Base-by-base conservation (phyloP, 768 basidiomycete genomes). In the Xerocomus brunneocitrinus region DNA sequence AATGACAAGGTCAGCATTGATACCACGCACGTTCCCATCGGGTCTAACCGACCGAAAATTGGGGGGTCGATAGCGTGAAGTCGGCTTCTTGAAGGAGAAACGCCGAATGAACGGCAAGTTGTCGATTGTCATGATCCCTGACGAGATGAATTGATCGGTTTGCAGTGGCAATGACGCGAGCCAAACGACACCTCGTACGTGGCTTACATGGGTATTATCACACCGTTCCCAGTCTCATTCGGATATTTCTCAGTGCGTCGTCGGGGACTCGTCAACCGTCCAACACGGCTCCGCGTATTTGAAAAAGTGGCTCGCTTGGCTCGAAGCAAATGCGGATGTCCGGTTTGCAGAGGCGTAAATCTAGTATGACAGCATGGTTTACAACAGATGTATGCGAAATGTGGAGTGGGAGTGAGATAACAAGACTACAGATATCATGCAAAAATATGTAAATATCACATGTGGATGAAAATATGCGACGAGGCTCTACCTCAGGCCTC, bases 241-340 rank as follows among this genome's bases (percentile, higher is more conserved):
- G 47, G 25, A 8, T 10, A 41, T 41, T 4, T 49, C 8, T 19
- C 53, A 95, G 91, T 95, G 93, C 60, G 71, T 99, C 2, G 82
- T 99, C 0, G 97, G 97, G 1, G 97, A 99, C 67, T 95, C 93
- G 0, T 87, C 86, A 2, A 98, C 95, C 0, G 86, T 98, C 3
- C 74, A 78, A 31, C 86, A 95, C 61, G 95, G 95, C 5, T 83
- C 90, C 24, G 64, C 75, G 38, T 98, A 89, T 70, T 71, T 99
- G 35, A 91, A 89, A 67, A 81, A 80, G 55, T 99, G 97, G 97
- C 80, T 97, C 60, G 73, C 75, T 3, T 98, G 93, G 91, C 71
- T 98, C 12, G 95, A 98, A 59, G 76, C 76, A 8, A 83, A 95
- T 62, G 94, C 92, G 22, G 95, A 98, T 65, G 86, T 98, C 16